Base-by-base conservation (phyloP, 176 grass and related monocot genomes). In the Oropetium thomaeum region DNA sequence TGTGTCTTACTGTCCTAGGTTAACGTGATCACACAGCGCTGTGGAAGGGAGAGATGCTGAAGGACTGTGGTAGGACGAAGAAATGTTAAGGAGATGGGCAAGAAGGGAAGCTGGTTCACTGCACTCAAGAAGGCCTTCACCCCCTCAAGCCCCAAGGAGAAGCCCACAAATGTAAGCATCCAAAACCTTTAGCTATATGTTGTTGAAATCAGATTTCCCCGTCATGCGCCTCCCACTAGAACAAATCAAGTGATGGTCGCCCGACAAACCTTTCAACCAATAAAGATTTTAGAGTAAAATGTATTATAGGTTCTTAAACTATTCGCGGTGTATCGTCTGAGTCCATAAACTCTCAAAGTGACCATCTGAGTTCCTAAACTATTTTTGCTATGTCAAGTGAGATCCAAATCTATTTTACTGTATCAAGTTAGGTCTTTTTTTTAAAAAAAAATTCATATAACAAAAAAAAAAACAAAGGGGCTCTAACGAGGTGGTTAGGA, bases 81-180 rank as follows among this genome's bases (percentile, higher is more conserved):
- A 87, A 57, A 94, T 92, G 87, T 69, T 79, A 90, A 92, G 65
- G 81, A 98, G 66, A 99, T 99, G 96, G 96, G 96, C 1, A 96
- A 88, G 89, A 99, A 99, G 69, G 89, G 96, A 29, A 92, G 68
- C 40, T 99, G 96, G 96, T 87, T 99, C 71, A 75, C 47, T 61
- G 87, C 92, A 59, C 78, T 99, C 68, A 99, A 82, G 84, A 92
- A 84, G 73, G 89, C 85, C 38, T 99, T 99, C 71, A 84, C 65
- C 58, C 7, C 84, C 58, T 10, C 84, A 80, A 82, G 62, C 69
- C 82, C 89, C 42, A 98, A 85, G 88, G 92, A 92, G 7, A 95
- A 88, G 63, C 73, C 75, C 35, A 62, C 80, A 69, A 86, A 70
- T 75, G 93, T 97, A 80, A 93, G 87, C 5, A 27, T 52, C 11